Evolutionary conservation across 495 filamentous ascomycete genomes (phyloP).

Genomic region (Trichoderma orchidacearum): DNA sequence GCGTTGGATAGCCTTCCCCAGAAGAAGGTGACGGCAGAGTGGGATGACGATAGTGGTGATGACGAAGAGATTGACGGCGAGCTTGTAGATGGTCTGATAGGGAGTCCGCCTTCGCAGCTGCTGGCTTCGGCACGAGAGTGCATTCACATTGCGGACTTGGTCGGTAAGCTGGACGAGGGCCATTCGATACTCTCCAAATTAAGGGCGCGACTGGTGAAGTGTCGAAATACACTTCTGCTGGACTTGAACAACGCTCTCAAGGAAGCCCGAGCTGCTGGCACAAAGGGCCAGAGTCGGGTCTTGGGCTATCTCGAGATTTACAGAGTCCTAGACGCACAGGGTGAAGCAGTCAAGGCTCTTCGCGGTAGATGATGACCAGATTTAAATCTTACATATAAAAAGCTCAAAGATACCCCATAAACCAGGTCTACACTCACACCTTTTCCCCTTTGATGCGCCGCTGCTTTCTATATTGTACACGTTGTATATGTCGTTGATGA

Average conservation of each 20-base stretch:
- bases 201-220: slow-evolving; percentile 36
- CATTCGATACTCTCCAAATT: slow-evolving; percentile 32
- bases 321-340: slow-evolving; percentile 58
- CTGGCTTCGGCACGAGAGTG: slow-evolving; percentile 29
- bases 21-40: slow-evolving; percentile 14
- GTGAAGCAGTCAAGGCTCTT: slow-evolving; percentile 59
- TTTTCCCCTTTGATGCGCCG: slow-evolving; percentile 16
- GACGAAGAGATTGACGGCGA: slow-evolving; percentile 16
- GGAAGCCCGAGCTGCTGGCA: slow-evolving; percentile 45
- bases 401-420: slow-evolving; percentile 5
- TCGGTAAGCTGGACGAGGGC: slow-evolving; percentile 25
- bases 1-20: slow-evolving; percentile 20
- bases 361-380: slow-evolving; percentile 24
- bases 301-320: slow-evolving; percentile 65
- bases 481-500: slow-evolving; percentile 4
- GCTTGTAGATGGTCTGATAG: slow-evolving; percentile 12
- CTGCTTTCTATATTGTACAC: slow-evolving; percentile 19
- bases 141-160: slow-evolving; percentile 20
- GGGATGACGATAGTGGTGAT: slow-evolving; percentile 17
- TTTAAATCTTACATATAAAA: neutral
- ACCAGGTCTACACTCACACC: slow-evolving; percentile 37
- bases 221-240: slow-evolving; percentile 62
- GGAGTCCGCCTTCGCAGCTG: slow-evolving; percentile 27
- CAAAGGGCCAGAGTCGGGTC: slow-evolving; percentile 40
- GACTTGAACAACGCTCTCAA: slow-evolving; percentile 71